These are phyloP conservation scores for Cryphonectria parasitica DNA, from an alignment of 2,329 filamentous ascomycete genomes.

Conservation along the genomic window DNA sequence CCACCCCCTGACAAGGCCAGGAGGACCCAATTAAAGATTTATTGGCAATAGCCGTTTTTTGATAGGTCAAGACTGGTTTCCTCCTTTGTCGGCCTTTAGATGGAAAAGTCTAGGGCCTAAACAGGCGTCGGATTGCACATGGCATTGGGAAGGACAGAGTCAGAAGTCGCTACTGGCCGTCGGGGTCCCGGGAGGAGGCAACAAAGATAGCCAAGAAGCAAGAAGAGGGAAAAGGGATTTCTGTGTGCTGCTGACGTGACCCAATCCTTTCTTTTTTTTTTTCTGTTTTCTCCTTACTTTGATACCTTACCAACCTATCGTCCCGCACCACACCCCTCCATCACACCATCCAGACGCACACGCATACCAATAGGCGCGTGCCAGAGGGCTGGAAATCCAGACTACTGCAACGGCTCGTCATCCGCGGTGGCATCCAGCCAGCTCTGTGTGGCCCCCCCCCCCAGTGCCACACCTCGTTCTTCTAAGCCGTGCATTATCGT, in stretches of 20 bases:
- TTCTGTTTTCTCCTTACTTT: neutral
- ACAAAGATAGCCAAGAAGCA: neutral
- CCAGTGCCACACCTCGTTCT: constrained; percentile 19
- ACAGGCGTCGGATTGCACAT: neutral
- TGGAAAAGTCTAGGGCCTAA: neutral
- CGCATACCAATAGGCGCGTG: constrained; percentile 5
- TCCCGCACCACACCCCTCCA: neutral
- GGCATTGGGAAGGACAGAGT: neutral
- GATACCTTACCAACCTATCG: neutral
- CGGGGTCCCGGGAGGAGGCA: neutral
- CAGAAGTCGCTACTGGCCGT: neutral
- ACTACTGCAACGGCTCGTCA: constrained; percentile 26
- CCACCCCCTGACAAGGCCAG: constrained; percentile 5
- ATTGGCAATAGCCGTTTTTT: neutral
- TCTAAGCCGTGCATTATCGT: constrained; percentile 19
- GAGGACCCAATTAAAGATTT: neutral
- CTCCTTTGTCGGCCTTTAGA: constrained; percentile 1
- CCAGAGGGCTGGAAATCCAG: constrained; percentile 15
- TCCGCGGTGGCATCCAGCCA: constrained; percentile 17
- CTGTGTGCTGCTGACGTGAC: constrained; percentile 13
- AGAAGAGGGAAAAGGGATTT: neutral
- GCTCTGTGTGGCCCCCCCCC: constrained; percentile 11
- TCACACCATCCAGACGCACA: constrained; percentile 9
- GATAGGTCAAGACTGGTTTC: neutral
- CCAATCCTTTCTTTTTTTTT: neutral